Evolutionary conservation across 1,139 yeast genomes (phyloP), one percentile per base, ranked within the genome.

Genomic region (Blastobotrys raffinosifermentans): DNA sequence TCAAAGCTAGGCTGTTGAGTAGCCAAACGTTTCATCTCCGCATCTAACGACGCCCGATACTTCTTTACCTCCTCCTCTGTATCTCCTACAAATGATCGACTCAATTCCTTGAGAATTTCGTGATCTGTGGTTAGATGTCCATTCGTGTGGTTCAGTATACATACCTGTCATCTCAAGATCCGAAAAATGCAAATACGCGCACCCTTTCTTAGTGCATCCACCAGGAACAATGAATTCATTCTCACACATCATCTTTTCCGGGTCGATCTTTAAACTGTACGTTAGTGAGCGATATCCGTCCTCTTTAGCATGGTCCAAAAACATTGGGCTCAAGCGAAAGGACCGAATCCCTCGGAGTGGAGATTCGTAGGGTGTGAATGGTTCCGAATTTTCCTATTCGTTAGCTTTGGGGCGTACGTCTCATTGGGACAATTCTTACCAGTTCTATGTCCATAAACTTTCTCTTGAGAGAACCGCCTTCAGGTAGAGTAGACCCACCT

Each of bases 291-390:
- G 46, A 37, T 51, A 51, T 10, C 53, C 50, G 2, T 41, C 45
- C 10, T 38, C 41, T 4, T 41, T 35, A 13, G 45, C 49, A 4
- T 40, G 30, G n/a, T 43, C 48, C 17, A 39, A 30, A 30, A 34
- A 57, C 33, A 54, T 34, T 3, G 61, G 62, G 33, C 60, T 50
- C 37, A 57, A 53, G 26, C 53, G 43, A 43, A 50, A 57, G 4
- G 61, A 51, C 19, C 50, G 41, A 38, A 58, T 55, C 10, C 45
- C 16, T 19, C 36, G 41, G 34, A 60, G 39, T 1, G 64, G 60
- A 3, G 62, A 58, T 9, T 41, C 42, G 34, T 55, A 58, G 10
- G 49, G 45, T 6, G 37, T 39, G 37, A 43, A 56, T 6, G 14
- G 27, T 25, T 25, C 7, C 27, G 27, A 14, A n/a, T 5, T n/a